Conservation (phyloP, 192 early-diverging fungal genomes). For the Dimargaris xerosporica region DNA sequence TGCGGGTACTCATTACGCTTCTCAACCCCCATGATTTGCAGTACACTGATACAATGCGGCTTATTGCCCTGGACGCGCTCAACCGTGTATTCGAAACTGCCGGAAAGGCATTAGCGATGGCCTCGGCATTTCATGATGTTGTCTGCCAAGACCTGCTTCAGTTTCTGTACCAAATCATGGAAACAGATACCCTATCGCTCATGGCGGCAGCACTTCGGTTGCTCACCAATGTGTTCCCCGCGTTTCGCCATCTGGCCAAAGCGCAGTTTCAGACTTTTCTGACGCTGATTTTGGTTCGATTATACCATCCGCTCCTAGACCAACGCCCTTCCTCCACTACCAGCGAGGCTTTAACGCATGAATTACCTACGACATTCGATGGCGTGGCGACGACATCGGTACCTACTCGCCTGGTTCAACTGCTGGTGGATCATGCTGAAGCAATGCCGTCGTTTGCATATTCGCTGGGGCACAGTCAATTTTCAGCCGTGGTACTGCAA, state of each 20-base stretch:
- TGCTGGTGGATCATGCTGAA: not conserved
- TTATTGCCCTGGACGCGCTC: constrained; percentile 78
- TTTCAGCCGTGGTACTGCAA: not conserved
- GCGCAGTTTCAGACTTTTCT: constrained; percentile 30
- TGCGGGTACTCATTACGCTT: constrained; percentile 79
- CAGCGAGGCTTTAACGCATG: not conserved
- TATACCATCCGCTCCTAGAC: not conserved
- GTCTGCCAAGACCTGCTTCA: constrained; percentile 74
- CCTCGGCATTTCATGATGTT: constrained; percentile 43
- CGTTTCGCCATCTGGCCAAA: constrained; percentile 22
- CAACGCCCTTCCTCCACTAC: not conserved
- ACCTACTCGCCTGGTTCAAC: not conserved
- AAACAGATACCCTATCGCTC: constrained; percentile 18
- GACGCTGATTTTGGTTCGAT: not conserved
- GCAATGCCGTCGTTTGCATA: not conserved
- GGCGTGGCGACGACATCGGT: too few species aligned
- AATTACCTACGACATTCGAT: not conserved
- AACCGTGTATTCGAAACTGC: constrained; percentile 76
- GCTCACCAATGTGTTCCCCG: constrained; percentile 30
- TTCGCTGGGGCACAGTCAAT: not conserved
- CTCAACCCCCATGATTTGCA: constrained; percentile 79
- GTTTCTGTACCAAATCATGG: constrained; percentile 61
- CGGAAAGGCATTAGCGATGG: constrained; percentile 53
- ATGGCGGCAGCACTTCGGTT: constrained; percentile 29
- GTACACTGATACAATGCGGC: constrained; percentile 86